phyloP scores from a whole-genome alignment of 2,329 filamentous ascomycete species.

The Cladobotryum protrusum region DNA sequence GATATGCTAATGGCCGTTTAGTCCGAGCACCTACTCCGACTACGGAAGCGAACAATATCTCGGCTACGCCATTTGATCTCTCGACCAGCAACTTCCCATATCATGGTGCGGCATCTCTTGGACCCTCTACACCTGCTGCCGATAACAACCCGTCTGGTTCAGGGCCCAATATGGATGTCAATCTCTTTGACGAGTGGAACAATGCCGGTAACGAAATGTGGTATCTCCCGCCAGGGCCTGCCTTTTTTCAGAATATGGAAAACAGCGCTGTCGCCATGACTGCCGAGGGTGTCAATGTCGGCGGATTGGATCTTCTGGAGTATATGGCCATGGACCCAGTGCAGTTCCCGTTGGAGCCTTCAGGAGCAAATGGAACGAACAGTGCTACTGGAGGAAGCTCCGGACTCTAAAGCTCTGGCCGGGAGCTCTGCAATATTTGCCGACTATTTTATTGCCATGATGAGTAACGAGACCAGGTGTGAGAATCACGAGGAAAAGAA shows the following conservation, averaged over 20 bases:
- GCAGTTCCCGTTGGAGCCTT: conserved; percentile 32
- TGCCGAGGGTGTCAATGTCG: conserved; percentile 60
- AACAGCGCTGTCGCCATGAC: conserved; percentile 59
- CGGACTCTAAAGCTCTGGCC: too few species aligned
- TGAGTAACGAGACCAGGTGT: not conserved
- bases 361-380: conserved; percentile 15
- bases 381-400: not conserved
- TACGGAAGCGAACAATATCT: conserved; percentile 46
- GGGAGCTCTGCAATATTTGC: too few species aligned
- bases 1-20: conserved; percentile 24
- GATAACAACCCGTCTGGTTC: conserved; percentile 23
- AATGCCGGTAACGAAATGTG: conserved; percentile 56
- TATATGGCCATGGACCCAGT: conserved; percentile 58
- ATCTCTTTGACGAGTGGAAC: conserved; percentile 50
- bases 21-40: conserved; percentile 29
- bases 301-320: conserved; percentile 60
- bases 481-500: too few species aligned
- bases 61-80: conserved; percentile 57
- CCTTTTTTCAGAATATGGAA: conserved; percentile 59
- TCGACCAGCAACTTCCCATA: conserved; percentile 50
- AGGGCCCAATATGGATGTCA: conserved; percentile 28
- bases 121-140: conserved; percentile 44
- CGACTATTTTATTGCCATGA: too few species aligned
- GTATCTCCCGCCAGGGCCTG: conserved; percentile 58
- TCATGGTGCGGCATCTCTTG: conserved; percentile 43